Evolutionary conservation across 2,329 filamentous ascomycete genomes (phyloP), one percentile per base, ranked within the genome.

Genomic region (Colletotrichum spaethianum): DNA sequence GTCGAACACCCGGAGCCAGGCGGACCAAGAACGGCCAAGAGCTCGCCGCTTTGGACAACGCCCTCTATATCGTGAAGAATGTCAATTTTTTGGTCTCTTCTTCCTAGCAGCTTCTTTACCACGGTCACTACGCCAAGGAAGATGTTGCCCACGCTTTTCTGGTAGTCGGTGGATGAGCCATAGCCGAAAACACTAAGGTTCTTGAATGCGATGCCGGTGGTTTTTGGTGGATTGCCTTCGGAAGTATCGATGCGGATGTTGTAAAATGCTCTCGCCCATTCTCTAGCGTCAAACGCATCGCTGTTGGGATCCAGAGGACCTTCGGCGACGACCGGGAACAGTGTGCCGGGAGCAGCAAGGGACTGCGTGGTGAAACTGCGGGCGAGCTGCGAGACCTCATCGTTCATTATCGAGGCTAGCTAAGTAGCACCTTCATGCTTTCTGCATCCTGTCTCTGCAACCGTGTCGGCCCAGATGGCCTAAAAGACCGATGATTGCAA

Each of bases 1-100:
- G 92, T 93, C 12, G 91, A 91, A 75, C 92, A 94, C n/a, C 89
- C 89, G 0, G 79, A 77, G 3, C 83, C 83, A 3, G 89, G 88
- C 53, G 87, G 87, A 14, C 88, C 88, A 2, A 90, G 83, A 11
- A 90, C 88, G 20, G 88, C 84, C 36, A 90, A 79, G 85, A 90
- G 87, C 81, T 90, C 88, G 18, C 88, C 88, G 40, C 80, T 82
- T 73, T 87, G 80, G 3, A 90, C 84, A 0, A 89, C 64, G n/a
- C 88, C 88, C 68, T 89, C 86, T 28, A 88, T 80, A 63, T 85
- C 81, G 62, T 81, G 79, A n/a, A 90, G 79, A 69, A 90, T 89
- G 70, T 89, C 83, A 70, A 86, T 84, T 20, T 76, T 74, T n/a
- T 75, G 70, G 46, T 75, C 61, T 7, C 70, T 74, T 4, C 62